A percentile compares a stretch with the other conserved stretches of the same genome.
Conservation (phyloP, 140 eudicot species). For the Cichorium intybus region DNA sequence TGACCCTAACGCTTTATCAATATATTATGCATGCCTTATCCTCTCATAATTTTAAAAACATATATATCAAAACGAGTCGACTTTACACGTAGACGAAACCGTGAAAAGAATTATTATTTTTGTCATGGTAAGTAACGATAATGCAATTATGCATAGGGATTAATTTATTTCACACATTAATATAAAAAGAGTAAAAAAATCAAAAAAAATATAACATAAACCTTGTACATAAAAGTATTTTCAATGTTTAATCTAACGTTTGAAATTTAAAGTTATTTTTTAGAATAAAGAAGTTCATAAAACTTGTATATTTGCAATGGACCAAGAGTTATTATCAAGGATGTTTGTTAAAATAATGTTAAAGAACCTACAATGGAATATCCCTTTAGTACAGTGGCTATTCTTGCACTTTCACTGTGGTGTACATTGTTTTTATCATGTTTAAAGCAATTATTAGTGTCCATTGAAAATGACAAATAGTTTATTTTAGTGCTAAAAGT, state of each 20-base stretch:
- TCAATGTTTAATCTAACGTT: too few species aligned
- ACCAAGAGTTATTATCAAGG: too few species aligned
- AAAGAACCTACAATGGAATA: conserved; percentile 12
- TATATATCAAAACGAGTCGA: not conserved
- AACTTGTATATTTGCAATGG: too few species aligned
- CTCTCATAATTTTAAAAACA: not conserved
- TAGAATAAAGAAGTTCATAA: too few species aligned
- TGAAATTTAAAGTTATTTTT: too few species aligned
- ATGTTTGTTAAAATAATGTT: not conserved
- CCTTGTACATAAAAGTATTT: too few species aligned
- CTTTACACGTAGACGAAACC: not conserved
- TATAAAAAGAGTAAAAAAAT: not conserved
- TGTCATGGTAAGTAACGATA: not conserved
- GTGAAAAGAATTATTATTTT: not conserved
- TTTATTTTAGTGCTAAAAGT: not conserved
- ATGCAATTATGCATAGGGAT: not conserved
- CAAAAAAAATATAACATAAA: not conserved
- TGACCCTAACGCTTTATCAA: conserved; percentile 3
- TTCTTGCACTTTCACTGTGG: not conserved
- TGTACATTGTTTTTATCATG: not conserved
- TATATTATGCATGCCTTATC: conserved; percentile 15
- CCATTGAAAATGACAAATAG: not conserved
- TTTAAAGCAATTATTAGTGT: not conserved
- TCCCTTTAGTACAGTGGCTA: conserved; percentile 1
- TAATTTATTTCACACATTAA: not conserved